Base-by-base conservation (phyloP, 768 basidiomycete species). In the Russula dissimulans region DNA sequence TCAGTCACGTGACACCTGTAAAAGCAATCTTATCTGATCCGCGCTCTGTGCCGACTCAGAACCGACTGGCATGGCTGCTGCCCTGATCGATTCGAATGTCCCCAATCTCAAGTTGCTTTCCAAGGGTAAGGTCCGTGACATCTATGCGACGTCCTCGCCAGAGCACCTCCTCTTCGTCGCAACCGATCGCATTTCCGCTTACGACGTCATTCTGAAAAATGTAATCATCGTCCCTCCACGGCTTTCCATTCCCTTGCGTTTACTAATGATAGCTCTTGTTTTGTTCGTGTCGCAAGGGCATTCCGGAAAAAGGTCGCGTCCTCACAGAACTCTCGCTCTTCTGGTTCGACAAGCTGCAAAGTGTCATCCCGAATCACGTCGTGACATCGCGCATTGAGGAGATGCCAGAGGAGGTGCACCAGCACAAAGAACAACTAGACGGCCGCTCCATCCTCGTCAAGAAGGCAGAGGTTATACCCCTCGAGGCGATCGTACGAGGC, bases 401-500 rank as follows among this genome's bases (percentile, higher is more conserved):
- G 67, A 95, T 98, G 89, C 95, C 95, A 0, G 74, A 77, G 57
- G 87, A 87, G 64, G 79, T 95, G 34, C 79, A 78, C 53, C 75
- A 86, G 66, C 89, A 94, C 74, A 81, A 76, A 63, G 81, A 82
- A 42, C 86, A 89, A 71, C 79, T 98, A 12, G 81, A 86, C 36
- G 95, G 89, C 2, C 79, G 97, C 22, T 76, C 86, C 11, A 98
- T 99, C 89, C 84, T 97, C 54, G 97, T 98, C 10, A 81, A 75
- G 71, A 94, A 86, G 68, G 95, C 94, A 0, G 80, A 86, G 69
- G 89, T 98, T 32, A 76, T 97, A 34, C 91, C 91, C 22, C 78
- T 98, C 6, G 97, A 99, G 73, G 93, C 90, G 6, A 98, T 99
- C 67, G 95, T 98, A 17, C 78, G 97, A 63, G 95, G 95, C 3